Percentiles rank a stretch among this genome's conserved stretches.
Evolutionary conservation across 2,329 filamentous ascomycete species (phyloP).

Genomic region (Thielaviopsis musarum): DNA sequence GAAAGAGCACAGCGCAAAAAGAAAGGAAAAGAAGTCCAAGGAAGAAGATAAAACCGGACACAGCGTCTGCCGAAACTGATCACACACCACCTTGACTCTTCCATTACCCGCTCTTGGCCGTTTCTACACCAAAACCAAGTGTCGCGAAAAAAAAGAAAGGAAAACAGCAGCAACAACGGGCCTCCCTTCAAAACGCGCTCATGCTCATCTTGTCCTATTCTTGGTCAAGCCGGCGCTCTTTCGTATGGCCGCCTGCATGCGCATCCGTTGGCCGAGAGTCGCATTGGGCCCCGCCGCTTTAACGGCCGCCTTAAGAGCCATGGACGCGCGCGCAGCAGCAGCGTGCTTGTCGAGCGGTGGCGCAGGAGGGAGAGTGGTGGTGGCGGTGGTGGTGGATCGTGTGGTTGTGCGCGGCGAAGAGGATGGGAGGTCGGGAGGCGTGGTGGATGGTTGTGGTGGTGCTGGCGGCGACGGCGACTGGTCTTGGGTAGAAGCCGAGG

Average conservation of each 20-base stretch:
- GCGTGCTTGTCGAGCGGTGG: constrained; percentile 17
- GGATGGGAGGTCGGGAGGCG: too few species aligned
- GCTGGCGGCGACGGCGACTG: too few species aligned
- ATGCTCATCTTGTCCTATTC: not conserved
- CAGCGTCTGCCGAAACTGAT: too few species aligned
- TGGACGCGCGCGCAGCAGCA: constrained; percentile 15
- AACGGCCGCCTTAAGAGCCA: constrained; percentile 9
- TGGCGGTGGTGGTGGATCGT: not conserved
- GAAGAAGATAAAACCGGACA: too few species aligned
- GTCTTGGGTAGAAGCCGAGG: too few species aligned
- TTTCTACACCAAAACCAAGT: too few species aligned
- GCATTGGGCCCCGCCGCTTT: constrained; percentile 24
- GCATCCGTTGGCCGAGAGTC: constrained; percentile 31
- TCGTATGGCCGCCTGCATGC: not conserved
- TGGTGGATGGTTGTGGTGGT: not conserved
- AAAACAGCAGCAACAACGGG: not conserved
- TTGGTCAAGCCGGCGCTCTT: not conserved
- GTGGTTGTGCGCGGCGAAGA: too few species aligned
- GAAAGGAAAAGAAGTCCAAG: too few species aligned
- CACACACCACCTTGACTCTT: too few species aligned
- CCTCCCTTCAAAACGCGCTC: not conserved
- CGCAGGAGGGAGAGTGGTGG: constrained; percentile 8
- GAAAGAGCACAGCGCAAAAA: too few species aligned
- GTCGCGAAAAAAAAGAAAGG: not conserved
- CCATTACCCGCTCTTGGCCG: too few species aligned